Evolutionary conservation across 2,329 filamentous ascomycete species (phyloP), one percentile per base, ranked within the genome.

Genomic region (Penicillium digitatum): DNA sequence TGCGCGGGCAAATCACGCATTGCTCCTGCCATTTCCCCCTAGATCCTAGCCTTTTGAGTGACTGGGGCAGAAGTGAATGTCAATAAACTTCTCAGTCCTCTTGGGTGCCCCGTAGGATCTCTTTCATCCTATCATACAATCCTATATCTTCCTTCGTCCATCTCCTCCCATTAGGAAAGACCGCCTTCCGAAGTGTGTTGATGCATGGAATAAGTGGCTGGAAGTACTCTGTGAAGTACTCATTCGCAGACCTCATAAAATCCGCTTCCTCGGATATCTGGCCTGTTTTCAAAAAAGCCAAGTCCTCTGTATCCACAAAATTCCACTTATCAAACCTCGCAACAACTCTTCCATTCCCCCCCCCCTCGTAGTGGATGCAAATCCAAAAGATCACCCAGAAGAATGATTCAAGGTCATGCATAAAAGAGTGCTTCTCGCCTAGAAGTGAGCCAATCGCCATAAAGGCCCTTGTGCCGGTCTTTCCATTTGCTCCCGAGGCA

Each of bases 391-490:
- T 61, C 2, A 79, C 73, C 76, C 66, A 80, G 63, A 78, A 80
- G 56, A 80, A 79, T 3, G 74, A 81, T 61, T 80, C 74, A 11
- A 79, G 69, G 56, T 80, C 73, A 60, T 81, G 73, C 68, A 79
- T 78, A 31, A 78, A 78, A 1, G 69, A 76, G 62, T 80, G 72
- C 35, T 73, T 55, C 61, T 79, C 71, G 29, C 70, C 72, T 9
- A 72, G 54, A 37, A 81, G 72, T 2, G 67, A 68, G 0, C 76
- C 72, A 52, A 80, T 78, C 5, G 74, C 75, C 71, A 80, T 79
- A 52, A 79, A 80, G 1, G 72, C 74, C 59, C 69, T 69, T 18
- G 75, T 80, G 10, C 76, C 74, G 1, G 74, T 78, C 63, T 74
- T 42, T 18, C 39, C 70, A 47, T 63, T 71, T 29, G 73, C 73